Evolutionary conservation across 2,329 filamentous ascomycete genomes (phyloP), one percentile per base, ranked within the genome.

Genomic region (Ceratocystis huliohia): DNA sequence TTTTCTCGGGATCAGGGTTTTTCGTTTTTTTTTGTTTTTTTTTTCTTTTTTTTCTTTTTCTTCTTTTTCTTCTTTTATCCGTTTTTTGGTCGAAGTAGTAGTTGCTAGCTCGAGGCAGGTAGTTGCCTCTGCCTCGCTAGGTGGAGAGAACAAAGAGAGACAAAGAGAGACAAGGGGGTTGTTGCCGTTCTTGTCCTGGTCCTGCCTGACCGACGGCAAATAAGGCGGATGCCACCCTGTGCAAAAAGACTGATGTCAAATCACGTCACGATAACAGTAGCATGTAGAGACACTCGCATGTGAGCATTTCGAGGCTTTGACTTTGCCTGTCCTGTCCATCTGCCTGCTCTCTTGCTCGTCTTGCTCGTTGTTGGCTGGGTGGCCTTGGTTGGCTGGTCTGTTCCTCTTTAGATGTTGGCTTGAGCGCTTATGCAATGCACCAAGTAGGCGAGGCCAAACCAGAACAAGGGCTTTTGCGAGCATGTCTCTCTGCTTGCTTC

Each of bases 391-490:
- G 37, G 37, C 15, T 41, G 37, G 37, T 41, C 37, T 50, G 17
- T 50, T n/a, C 17, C 48, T 50, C 48, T 20, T 50, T 20, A 22
- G 8, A 4, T 50, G 46, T 7, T 57, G 53, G 53, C 53, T 57
- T 57, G 53, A 57, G 53, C 53, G 53, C 53, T 30, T 30, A 57
- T 57, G 53, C 53, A 57, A 57, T 57, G 53, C 53, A 33, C 53
- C 10, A 57, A 25, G 53, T 74, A 17, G 61, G 37, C n/a, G 33
- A 30, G 25, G 53, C 37, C 37, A 41, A 41, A 5, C 37, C 37
- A 41, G 37, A 41, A 41, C 37, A 15, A 41, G 37, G 37, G 37
- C 37, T 41, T 15, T 15, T 41, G 37, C 37, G 37, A 15, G 37
- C 1, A 41, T 41, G 37, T 41, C 37, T 41, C 37, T 41, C 37